Conservation (phyloP, 1,139 yeast genomes). For the Nakaseomyces delphensis region DNA sequence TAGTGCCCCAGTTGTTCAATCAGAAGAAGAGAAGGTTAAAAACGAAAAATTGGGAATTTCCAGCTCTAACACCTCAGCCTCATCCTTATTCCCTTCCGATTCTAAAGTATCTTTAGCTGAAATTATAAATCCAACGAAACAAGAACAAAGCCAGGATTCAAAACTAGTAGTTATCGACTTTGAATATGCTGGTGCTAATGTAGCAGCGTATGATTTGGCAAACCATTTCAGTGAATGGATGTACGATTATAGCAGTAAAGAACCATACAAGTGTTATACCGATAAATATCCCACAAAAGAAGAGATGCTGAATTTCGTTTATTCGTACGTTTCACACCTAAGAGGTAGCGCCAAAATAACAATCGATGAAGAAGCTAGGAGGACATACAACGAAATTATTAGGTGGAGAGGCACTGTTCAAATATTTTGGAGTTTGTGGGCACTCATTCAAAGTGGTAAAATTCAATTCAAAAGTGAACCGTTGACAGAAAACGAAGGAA, state of each 20-base stretch:
- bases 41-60: slow-evolving; percentile 30
- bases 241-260: slow-evolving; percentile 66
- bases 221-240: slow-evolving; percentile 94
- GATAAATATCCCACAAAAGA: slow-evolving; percentile 55
- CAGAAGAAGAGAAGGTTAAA: slow-evolving; percentile 14
- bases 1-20: slow-evolving; percentile 29
- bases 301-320: slow-evolving; percentile 62
- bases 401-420: slow-evolving; percentile 79
- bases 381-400: slow-evolving; percentile 53
- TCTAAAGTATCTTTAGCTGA: slow-evolving; percentile 32
- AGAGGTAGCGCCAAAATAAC: slow-evolving; percentile 21
- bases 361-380: slow-evolving; percentile 48
- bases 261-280: slow-evolving; percentile 51
- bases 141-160: slow-evolving; percentile 48
- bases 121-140: slow-evolving; percentile 32
- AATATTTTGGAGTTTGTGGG: slow-evolving; percentile 87
- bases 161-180: slow-evolving; percentile 89
- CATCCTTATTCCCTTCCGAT: slow-evolving; percentile 26
- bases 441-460: slow-evolving; percentile 63
- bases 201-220: slow-evolving; percentile 82
- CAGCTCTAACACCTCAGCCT: slow-evolving; percentile 9
- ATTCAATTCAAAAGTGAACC: slow-evolving; percentile 21
- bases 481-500: slow-evolving; percentile 25
- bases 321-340: slow-evolving; percentile 50
- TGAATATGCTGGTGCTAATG: slow-evolving; percentile 91